Base-by-base conservation (phyloP, 2,329 filamentous ascomycete genomes). In the Periconia macrospinosa region DNA sequence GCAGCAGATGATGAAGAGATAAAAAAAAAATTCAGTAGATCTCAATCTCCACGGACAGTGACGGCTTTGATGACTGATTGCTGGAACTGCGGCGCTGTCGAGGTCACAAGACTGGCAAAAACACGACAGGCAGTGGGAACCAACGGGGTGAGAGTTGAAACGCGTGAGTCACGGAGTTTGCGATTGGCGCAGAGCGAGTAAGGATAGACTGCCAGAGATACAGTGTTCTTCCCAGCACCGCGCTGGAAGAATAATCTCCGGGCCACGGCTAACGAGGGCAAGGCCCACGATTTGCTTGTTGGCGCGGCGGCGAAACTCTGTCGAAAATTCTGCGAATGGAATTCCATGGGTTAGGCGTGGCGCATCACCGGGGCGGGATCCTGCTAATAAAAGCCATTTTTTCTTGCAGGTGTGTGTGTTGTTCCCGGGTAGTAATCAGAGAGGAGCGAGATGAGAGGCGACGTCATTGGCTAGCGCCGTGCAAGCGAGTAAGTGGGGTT, bases 241-340 rank as follows among this genome's bases (percentile, higher is more conserved):
- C 23, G 23, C 23, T 27, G 23, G 8, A 27, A 48, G 59, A 66
- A 70, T 68, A 69, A 68, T 68, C 53, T 64, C 59, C 65, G 65
- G 64, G 59, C 50, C 5, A 27, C 23, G 23, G 23, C 23, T 27
- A 27, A 27, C 23, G 3, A 27, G 23, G 5, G 8, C 23, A 27
- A 3, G 23, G 23, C 23, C 23, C 23, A 46, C 60, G 41, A 72
- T 71, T 71, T 65, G 66, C 63, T 62, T 27, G 23, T 8, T 27
- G 23, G 23, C 23, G 23, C 23, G 61, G 65, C 41, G 20, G 59
- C 57, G 53, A 62, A 58, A 62, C 52, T 67, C 55, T 68, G 49
- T 68, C 47, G 63, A 73, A 69, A 68, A 68, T 60, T 65, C 61
- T 66, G 53, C 55, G 53, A 8, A 27, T 27, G 23, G 8, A 27